Percentiles rank a stretch among this genome's conserved stretches.
Evolutionary conservation across 1,139 yeast genomes (phyloP).

Genomic region (Suhomyces maxii): DNA sequence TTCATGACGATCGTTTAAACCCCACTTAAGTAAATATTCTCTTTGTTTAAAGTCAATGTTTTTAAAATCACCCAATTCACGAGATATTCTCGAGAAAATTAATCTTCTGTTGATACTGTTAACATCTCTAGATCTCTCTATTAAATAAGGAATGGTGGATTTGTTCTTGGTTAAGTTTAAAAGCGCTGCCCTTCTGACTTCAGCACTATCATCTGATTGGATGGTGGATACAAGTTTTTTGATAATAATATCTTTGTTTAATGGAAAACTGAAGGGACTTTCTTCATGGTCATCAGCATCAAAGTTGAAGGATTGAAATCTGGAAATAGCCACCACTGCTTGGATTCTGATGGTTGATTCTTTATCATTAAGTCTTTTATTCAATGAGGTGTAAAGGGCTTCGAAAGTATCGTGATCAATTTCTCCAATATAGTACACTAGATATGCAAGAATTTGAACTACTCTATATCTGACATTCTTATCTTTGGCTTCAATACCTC

Average conservation of each 20-base stretch:
- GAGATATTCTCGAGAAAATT: slow-evolving; percentile 68
- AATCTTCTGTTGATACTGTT: slow-evolving; percentile 71
- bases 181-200: slow-evolving; percentile 84
- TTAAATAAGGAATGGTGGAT: slow-evolving; percentile 55
- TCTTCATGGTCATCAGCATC: slow-evolving; percentile 43
- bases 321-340: slow-evolving; percentile 76
- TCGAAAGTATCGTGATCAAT: slow-evolving; percentile 73
- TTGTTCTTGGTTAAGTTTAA: slow-evolving; percentile 61
- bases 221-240: slow-evolving; percentile 54
- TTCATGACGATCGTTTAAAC: slow-evolving; percentile 82
- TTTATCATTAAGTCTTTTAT: slow-evolving; percentile 69
- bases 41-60: slow-evolving; percentile 59
- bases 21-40: slow-evolving; percentile 75
- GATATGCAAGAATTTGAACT: slow-evolving; percentile 72
- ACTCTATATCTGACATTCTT: slow-evolving; percentile 78
- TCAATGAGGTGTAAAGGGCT: slow-evolving; percentile 59
- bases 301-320: slow-evolving; percentile 61
- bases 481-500: slow-evolving; percentile 78
- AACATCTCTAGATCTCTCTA: slow-evolving; percentile 82
- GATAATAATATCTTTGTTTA: slow-evolving; percentile 34
- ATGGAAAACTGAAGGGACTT: slow-evolving; percentile 19
- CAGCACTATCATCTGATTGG: slow-evolving; percentile 81
- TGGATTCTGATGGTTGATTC: slow-evolving; percentile 79
- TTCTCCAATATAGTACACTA: slow-evolving; percentile 73
- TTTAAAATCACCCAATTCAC: slow-evolving; percentile 68